These are phyloP conservation scores for Pilaira anomala DNA, from an alignment of 192 early-diverging fungal species.

Conservation along the genomic window DNA sequence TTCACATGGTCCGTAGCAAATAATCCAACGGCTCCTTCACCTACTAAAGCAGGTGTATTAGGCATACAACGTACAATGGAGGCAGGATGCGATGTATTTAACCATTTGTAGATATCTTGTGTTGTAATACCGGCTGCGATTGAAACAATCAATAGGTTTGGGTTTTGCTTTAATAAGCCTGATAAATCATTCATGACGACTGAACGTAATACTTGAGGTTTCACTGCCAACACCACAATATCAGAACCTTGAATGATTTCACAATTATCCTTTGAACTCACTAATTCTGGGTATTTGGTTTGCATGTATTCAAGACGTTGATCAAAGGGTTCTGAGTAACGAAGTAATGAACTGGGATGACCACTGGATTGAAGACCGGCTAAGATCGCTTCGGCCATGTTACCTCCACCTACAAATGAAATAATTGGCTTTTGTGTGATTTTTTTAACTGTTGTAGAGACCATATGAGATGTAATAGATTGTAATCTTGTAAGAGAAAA, in stretches of 20 bases:
- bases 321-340: constrained; percentile 77
- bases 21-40: constrained; percentile 85
- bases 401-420: constrained; percentile 87
- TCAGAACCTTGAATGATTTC: constrained; percentile 62
- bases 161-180: constrained; percentile 42
- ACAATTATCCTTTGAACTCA: constrained; percentile 60
- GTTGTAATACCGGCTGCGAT: constrained; percentile 88
- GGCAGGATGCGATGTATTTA: constrained; percentile 28
- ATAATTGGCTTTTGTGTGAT: constrained; percentile 33
- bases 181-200: constrained; percentile 59
- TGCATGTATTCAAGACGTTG: constrained; percentile 63
- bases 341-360: constrained; percentile 62
- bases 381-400: constrained; percentile 93
- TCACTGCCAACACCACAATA: constrained; percentile 84
- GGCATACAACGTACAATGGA: constrained; percentile 87
- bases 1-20: constrained; percentile 65
- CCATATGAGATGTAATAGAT: constrained; percentile 16
- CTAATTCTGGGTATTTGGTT: constrained; percentile 56
- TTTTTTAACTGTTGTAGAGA: constrained; percentile 13
- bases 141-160: constrained; percentile 73
- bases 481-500: constrained; percentile 8
- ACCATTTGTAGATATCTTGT: constrained; percentile 73
- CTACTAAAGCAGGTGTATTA: constrained; percentile 90
- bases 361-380: constrained; percentile 80
- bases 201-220: constrained; percentile 80